Conservation (phyloP, 2,329 filamentous ascomycete species). For the Aspergillaceae sp. region DNA sequence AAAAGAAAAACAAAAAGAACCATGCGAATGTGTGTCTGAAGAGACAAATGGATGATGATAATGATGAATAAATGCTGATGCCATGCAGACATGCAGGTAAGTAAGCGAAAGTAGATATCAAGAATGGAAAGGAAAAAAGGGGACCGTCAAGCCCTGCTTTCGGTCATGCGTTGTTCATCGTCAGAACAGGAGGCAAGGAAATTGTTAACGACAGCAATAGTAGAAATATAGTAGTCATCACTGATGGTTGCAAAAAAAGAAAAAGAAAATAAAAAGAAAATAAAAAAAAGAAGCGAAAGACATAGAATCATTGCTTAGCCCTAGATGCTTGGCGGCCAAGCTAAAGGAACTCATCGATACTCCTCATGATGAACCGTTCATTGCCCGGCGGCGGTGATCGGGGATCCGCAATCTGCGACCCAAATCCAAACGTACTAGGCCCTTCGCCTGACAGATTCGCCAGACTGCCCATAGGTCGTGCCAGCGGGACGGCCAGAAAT, state of each 20-base stretch:
- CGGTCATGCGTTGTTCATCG: slow-evolving; percentile 24
- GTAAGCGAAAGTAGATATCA: slow-evolving; percentile 8
- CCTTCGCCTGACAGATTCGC: slow-evolving; percentile 13
- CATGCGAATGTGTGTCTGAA: slow-evolving; percentile 1
- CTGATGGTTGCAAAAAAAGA: slow-evolving; percentile 1
- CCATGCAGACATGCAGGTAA: slow-evolving; percentile 6
- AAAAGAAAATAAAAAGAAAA: slow-evolving; percentile 8
- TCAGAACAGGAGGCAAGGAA: slow-evolving; percentile 11
- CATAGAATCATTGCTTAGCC: slow-evolving; percentile 23
- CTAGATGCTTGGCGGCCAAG: slow-evolving; percentile 3
- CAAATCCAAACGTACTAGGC: slow-evolving; percentile 8
- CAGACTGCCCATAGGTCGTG: slow-evolving; percentile 27
- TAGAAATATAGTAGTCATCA: not conserved
- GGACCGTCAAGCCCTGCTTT: slow-evolving; percentile 36
- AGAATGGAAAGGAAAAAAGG: not conserved
- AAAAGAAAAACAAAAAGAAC: not conserved
- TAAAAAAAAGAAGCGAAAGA: slow-evolving; percentile 12
- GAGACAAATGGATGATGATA: not conserved
- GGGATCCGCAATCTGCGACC: slow-evolving; percentile 21
- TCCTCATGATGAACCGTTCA: slow-evolving; percentile 37
- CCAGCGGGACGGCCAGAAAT: slow-evolving; percentile 33
- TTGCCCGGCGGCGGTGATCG: slow-evolving; percentile 32
- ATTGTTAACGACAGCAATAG: slow-evolving; percentile 3
- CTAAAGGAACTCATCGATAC: slow-evolving; percentile 38
- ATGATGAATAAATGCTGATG: slow-evolving; percentile 1